Evolutionary conservation across 2,329 filamentous ascomycete genomes (phyloP).

Genomic region (Trichophyton equinum): DNA sequence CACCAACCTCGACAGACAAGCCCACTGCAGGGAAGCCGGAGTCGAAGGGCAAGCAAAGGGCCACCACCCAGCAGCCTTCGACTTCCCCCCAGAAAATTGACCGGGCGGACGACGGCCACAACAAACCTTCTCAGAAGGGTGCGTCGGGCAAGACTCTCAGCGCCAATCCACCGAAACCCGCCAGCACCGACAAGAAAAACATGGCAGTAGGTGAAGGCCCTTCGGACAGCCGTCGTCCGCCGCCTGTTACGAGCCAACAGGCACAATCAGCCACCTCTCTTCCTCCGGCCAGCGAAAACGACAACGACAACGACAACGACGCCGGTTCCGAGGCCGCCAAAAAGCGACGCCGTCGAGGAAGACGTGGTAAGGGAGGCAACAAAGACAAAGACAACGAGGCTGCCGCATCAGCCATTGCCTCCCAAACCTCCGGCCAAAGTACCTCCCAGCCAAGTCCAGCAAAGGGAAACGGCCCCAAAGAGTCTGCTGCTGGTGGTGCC

Average conservation of each 20-base stretch:
- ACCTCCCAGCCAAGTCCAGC: slow-evolving; percentile 2
- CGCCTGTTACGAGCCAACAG: slow-evolving; percentile 2
- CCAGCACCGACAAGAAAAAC: not conserved
- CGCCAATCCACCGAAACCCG: not conserved
- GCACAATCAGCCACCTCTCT: not conserved
- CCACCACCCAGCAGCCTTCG: not conserved
- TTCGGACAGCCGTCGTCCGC: not conserved
- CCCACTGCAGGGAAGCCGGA: slow-evolving; percentile 2
- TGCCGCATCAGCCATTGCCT: not conserved
- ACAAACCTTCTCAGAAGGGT: slow-evolving; percentile 1
- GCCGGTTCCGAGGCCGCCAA: not conserved
- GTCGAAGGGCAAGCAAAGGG: not conserved
- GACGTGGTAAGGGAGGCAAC: not conserved
- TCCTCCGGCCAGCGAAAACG: not conserved
- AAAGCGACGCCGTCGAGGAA: not conserved
- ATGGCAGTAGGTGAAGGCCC: not conserved
- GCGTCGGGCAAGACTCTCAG: not conserved
- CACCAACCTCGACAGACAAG: not conserved
- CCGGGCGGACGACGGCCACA: not conserved
- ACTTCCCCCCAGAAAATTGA: not conserved
- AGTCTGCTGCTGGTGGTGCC: slow-evolving; percentile 2
- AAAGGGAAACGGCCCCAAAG: not conserved
- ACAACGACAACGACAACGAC: not conserved
- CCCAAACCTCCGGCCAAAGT: not conserved
- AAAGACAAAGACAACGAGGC: not conserved